A percentile compares a stretch with the other conserved stretches of the same genome.
Evolutionary conservation across 2,329 filamentous ascomycete genomes (phyloP).

Genomic region (Hirsutella minnesotensis): DNA sequence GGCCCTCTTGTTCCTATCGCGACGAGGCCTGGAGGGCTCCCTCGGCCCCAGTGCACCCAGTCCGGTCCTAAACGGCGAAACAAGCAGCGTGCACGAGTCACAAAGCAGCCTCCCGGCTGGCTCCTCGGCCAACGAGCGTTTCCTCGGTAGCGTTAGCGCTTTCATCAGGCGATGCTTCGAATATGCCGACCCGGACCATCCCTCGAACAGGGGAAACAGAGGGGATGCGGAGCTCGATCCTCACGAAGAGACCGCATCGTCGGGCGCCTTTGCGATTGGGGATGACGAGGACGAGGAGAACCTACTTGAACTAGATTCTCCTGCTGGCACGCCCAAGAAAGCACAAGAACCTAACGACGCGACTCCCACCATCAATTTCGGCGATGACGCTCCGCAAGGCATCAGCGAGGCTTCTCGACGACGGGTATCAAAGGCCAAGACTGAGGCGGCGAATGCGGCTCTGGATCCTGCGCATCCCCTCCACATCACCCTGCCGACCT

Average conservation of each 20-base stretch:
- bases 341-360: slow-evolving; percentile 30
- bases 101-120: slow-evolving; percentile 30
- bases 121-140: slow-evolving; percentile 70
- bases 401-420: slow-evolving; percentile 13
- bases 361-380: slow-evolving; percentile 18
- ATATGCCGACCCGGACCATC: slow-evolving; percentile 87
- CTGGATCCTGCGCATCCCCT: slow-evolving; percentile 87
- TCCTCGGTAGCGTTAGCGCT: slow-evolving; percentile 83
- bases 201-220: slow-evolving; percentile 40
- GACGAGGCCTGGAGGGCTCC: slow-evolving; percentile 70
- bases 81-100: slow-evolving; percentile 16
- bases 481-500: slow-evolving; percentile 92
- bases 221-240: slow-evolving; percentile 8
- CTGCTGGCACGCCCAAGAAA: slow-evolving; percentile 27
- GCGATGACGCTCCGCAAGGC: slow-evolving; percentile 3
- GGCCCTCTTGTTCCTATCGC: slow-evolving; percentile 80
- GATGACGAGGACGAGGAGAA: slow-evolving; percentile 50
- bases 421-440: slow-evolving; percentile 50
- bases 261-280: slow-evolving; percentile 59
- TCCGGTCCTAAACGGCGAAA: slow-evolving; percentile 35
- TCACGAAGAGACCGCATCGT: slow-evolving; percentile 19
- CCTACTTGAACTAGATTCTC: slow-evolving; percentile 47
- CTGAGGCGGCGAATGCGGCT: slow-evolving; percentile 74
- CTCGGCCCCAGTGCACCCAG: slow-evolving; percentile 53
- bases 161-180: slow-evolving; percentile 97